Evolutionary conservation across 495 filamentous ascomycete genomes (phyloP), one percentile per base, ranked within the genome.

Genomic region (Physcia stellaris): DNA sequence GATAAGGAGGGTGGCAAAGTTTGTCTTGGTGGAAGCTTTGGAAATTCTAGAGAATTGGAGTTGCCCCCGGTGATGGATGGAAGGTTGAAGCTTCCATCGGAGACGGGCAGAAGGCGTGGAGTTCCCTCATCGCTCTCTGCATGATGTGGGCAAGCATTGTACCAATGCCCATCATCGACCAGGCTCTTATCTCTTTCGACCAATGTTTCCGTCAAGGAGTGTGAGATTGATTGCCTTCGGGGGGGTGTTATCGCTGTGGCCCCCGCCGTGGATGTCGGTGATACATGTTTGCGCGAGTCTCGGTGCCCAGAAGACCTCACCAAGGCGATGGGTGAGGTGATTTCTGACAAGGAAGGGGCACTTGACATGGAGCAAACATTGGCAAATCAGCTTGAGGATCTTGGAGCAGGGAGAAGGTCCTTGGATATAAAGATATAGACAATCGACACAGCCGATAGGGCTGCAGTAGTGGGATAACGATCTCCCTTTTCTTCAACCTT

Each of bases 341-440:
- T 50, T 53, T 61, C 60, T 56, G 65, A 51, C 56, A 59, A 64
- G 57, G 57, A 55, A 58, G 59, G 56, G 58, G 62, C 54, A 24
- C 55, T 69, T 68, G 68, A 72, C 68, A 71, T 71, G 68, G 56
- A 58, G 56, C 61, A 56, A 53, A 66, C 68, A 71, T 70, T 65
- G 66, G 66, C n/a, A n/a, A n/a, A n/a, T n/a, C n/a, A n/a, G n/a
- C n/a, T n/a, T n/a, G n/a, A n/a, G n/a, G n/a, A n/a, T n/a, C n/a
- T n/a, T n/a, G n/a, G n/a, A n/a, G n/a, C n/a, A n/a, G n/a, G n/a
- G n/a, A n/a, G n/a, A n/a, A n/a, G n/a, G n/a, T n/a, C n/a, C n/a
- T n/a, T n/a, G n/a, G n/a, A n/a, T n/a, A n/a, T n/a, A n/a, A n/a
- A n/a, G n/a, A n/a, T n/a, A n/a, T n/a, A n/a, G n/a, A n/a, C n/a